Base-by-base conservation (phyloP, 2,329 filamentous ascomycete species). In the Didymella pomorum region DNA sequence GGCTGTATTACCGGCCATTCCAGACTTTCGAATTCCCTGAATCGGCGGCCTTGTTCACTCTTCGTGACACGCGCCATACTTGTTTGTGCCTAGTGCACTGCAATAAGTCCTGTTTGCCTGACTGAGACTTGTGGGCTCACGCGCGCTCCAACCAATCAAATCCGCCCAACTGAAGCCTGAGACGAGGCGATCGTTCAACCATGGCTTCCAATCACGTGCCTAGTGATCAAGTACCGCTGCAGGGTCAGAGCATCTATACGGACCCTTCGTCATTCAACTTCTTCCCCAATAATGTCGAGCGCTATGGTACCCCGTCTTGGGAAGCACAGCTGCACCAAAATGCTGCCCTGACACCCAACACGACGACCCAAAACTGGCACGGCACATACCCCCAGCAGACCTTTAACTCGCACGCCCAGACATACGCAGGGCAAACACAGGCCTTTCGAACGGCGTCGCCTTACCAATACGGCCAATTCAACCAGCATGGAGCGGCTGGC, bases 171-270 rank as follows among this genome's bases (percentile, higher is more conserved):
- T 46, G 48, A 47, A 33, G 45, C 56, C 63, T 63, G 61, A 66
- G 60, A 58, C 60, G 28, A 48, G 44, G 41, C 47, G 48, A 42
- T 56, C 50, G 60, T 54, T 65, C 58, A 57, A 59, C 56, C 62
- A 76, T 77, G 74, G 74, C 72, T 41, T 64, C 71, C 52, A 72
- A 70, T 76, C 74, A 76, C 73, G 71, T 77, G 73, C 71, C 71
- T 18, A 65, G 52, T 72, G 71, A 75, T 61, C 71, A 72, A 58
- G 64, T 69, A 28, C 67, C 71, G 31, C 46, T 71, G 42, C 71
- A 71, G 58, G 68, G 67, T 41, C 73, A 74, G 61, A 71, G 61
- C 58, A 68, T 76, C 60, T 76, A 76, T 65, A 62, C 61, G 64
- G 70, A 76, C 59, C 59, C 71, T 1, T 61, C 69, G 2, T 77